These are phyloP conservation scores for Penicillium robsamsonii DNA, from an alignment of 495 filamentous ascomycete species.

Conservation along the genomic window DNA sequence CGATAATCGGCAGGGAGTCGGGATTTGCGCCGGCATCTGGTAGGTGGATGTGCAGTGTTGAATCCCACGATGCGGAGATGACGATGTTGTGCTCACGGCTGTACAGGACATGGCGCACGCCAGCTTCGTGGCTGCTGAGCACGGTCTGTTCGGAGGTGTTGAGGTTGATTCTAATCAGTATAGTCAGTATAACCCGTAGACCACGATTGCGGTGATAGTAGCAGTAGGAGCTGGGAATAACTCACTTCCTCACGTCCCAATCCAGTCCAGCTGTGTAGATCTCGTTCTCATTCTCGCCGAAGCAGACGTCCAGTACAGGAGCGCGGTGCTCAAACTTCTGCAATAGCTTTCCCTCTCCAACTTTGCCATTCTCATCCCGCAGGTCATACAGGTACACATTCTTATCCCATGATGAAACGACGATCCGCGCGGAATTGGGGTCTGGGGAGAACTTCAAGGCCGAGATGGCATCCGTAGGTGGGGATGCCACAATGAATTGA, in stretches of 20 bases:
- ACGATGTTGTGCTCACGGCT: constrained; percentile 71
- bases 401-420: constrained; percentile 94
- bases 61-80: constrained; percentile 91
- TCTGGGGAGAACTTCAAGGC: constrained; percentile 78
- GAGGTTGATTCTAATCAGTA: constrained; percentile 62
- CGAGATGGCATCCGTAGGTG: constrained; percentile 87
- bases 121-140: constrained; percentile 72
- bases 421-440: constrained; percentile 61
- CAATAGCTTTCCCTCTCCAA: constrained; percentile 59
- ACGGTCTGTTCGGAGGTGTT: constrained; percentile 66
- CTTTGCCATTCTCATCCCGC: constrained; percentile 53
- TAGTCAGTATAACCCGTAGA: constrained; percentile 9
- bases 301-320: constrained; percentile 89
- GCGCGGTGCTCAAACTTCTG: constrained; percentile 77
- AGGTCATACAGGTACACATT: constrained; percentile 87
- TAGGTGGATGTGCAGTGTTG: constrained; percentile 79
- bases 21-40: constrained; percentile 44
- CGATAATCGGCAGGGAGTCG: constrained; percentile 49
- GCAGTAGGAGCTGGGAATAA: not conserved
- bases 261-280: constrained; percentile 85
- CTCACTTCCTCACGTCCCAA: constrained; percentile 74
- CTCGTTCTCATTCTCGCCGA: constrained; percentile 72
- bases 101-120: constrained; percentile 82
- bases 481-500: constrained; percentile 50
- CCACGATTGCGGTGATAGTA: not conserved